Base-by-base conservation (phyloP, 495 filamentous ascomycete genomes). In the Paragyromitra xinjiangensis region DNA sequence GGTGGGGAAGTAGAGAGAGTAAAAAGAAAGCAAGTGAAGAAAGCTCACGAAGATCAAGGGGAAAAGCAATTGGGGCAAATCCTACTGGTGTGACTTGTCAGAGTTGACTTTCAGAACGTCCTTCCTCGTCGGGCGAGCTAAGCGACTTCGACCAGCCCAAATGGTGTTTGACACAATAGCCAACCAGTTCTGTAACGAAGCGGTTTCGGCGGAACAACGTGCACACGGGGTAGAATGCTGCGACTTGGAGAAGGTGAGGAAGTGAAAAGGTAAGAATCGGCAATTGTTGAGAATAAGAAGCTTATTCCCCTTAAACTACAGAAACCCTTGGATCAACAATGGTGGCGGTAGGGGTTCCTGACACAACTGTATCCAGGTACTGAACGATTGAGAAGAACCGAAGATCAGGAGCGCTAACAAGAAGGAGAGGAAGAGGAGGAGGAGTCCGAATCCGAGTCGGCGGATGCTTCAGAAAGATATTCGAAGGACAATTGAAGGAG, bases 391-490 rank as follows among this genome's bases (percentile, higher is more conserved):
- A 19, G 44, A 50, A 59, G 58, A 53, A 26, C 45, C 71, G 63
- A 26, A 42, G 59, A 67, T 61, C 53, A 74, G 45, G 59, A 58
- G 73, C 50, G 51, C 73, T 71, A 42, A 70, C 62, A 76, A 68
- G 67, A 53, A 53, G n/a, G 6, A 24, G 19, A 22, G 19, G 19
- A 76, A 68, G 45, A 50, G 51, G 51, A 26, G 53, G 53, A 56
- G 22, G 53, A 56, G 53, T 9, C 19, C 8, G 22, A 53, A 69
- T 59, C 73, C 14, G 40, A 59, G 59, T 66, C 40, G 40, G 53
- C 37, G 39, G 42, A 58, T 73, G 74, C 69, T 73, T 77, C 61
- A 77, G 69, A 73, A 69, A 50, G 39, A 73, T 51, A 58, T 65
- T 61, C 45, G 39, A 58, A 58, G 61, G 24, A 59, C 24, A 55